Evolutionary conservation across 805 yeast species (phyloP).

Genomic region (Candida berthetii): DNA sequence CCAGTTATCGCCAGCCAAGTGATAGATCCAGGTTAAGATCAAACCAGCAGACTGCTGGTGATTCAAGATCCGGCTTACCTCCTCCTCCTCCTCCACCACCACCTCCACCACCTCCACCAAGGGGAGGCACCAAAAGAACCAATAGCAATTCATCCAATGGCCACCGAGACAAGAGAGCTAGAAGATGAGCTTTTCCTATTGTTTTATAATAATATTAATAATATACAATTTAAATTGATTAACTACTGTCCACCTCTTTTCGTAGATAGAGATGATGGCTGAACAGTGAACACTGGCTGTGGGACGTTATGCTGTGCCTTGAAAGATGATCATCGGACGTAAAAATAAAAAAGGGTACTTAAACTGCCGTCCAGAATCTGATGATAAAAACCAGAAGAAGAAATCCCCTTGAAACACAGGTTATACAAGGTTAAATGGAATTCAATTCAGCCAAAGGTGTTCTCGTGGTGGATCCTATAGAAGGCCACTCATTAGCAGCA

Average conservation of each 20-base stretch:
- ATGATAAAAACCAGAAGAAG: too few relatives aligned
- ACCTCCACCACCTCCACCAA: neutral
- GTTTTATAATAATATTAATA: too few relatives aligned
- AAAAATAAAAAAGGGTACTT: too few relatives aligned
- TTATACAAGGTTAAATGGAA: too few relatives aligned
- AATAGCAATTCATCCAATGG: neutral
- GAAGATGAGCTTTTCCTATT: constrained; percentile 1
- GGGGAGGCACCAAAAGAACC: neutral
- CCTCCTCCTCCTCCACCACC: constrained; percentile 1
- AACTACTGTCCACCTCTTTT: too few relatives aligned
- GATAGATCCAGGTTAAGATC: neutral
- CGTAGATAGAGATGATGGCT: too few relatives aligned
- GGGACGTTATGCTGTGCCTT: too few relatives aligned
- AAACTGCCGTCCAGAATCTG: too few relatives aligned
- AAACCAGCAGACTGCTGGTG: neutral
- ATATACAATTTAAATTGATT: too few relatives aligned
- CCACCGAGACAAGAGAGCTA: constrained; percentile 1
- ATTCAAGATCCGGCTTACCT: neutral
- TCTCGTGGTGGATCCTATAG: constrained; percentile 19
- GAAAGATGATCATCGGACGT: too few relatives aligned
- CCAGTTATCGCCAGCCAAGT: neutral
- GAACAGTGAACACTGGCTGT: too few relatives aligned
- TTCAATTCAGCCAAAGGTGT: constrained; percentile 14
- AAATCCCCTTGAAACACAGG: too few relatives aligned
- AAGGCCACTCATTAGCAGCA: constrained; percentile 8